Conservation (phyloP, 1,284 basidiomycete species). For the Mrakiaceae sp. region DNA sequence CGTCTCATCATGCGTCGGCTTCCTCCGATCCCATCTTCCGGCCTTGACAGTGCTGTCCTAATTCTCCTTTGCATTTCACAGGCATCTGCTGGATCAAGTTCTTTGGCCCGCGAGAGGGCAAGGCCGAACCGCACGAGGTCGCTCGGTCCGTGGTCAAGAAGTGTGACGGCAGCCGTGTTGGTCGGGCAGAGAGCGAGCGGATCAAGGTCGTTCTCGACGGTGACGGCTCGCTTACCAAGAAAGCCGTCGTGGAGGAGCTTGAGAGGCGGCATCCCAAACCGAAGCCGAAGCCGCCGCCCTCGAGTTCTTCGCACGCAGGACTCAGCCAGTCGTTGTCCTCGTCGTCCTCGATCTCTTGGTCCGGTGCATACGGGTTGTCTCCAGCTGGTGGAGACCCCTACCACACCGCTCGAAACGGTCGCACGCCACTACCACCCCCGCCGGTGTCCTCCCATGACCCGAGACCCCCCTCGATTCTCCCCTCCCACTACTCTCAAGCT, state of each 20-base stretch:
- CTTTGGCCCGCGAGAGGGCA: slow-evolving; percentile 25
- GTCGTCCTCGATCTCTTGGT: too few relatives aligned
- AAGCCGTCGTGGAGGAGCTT: slow-evolving; percentile 43
- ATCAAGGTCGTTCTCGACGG: slow-evolving; percentile 37
- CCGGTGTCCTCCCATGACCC: too few relatives aligned
- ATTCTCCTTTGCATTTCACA: background rate
- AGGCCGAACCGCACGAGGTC: slow-evolving; percentile 29
- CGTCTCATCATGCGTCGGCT: background rate
- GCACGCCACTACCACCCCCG: too few relatives aligned
- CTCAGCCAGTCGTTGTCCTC: too few relatives aligned
- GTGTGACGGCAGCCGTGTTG: slow-evolving; percentile 25
- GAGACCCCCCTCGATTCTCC: background rate
- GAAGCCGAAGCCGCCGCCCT: slow-evolving; percentile 21
- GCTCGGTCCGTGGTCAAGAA: slow-evolving; percentile 30
- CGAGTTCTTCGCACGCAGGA: too few relatives aligned
- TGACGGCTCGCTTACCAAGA: slow-evolving; percentile 32
- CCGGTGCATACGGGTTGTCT: too few relatives aligned
- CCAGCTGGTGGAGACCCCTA: too few relatives aligned
- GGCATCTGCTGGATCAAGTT: slow-evolving; percentile 74
- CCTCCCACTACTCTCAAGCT: background rate
- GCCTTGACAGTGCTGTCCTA: background rate
- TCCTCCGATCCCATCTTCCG: background rate
- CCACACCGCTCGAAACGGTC: too few relatives aligned
- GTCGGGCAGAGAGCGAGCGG: slow-evolving; percentile 25
- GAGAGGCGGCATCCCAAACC: slow-evolving; percentile 20